phyloP scores from a whole-genome alignment of 192 early-diverging fungal genomes.

The Pilobolus umbonatus region DNA sequence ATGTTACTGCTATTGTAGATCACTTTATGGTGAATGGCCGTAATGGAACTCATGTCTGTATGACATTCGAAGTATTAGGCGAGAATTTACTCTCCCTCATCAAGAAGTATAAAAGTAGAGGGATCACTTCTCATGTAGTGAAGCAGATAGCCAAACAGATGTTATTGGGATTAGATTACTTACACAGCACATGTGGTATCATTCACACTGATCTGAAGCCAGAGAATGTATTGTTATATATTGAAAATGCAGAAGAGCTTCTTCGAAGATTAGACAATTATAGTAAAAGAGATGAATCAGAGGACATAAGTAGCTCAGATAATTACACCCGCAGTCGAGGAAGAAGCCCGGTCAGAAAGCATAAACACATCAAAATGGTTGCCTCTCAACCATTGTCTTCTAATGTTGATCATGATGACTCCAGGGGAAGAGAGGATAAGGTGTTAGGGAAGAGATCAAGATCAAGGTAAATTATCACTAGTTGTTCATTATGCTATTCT shows the following conservation, averaged over 20 bases:
- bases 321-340: conserved; percentile 8
- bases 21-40: conserved; percentile 87
- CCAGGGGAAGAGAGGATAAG: conserved; percentile 4
- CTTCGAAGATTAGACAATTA: conserved; percentile 37
- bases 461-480: no score
- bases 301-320: not conserved
- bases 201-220: conserved; percentile 99
- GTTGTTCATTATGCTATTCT: no score
- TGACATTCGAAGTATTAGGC: conserved; percentile 97
- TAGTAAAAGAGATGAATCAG: conserved; percentile 8
- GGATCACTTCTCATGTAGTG: conserved; percentile 82
- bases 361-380: conserved; percentile 20
- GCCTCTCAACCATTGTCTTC: conserved; percentile 27
- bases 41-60: conserved; percentile 90
- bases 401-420: conserved; percentile 10
- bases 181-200: conserved; percentile 90
- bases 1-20: conserved; percentile 88
- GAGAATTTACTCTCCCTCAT: conserved; percentile 92
- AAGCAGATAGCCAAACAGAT: conserved; percentile 90
- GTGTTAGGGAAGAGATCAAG: conserved; percentile 10
- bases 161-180: conserved; percentile 86
- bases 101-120: conserved; percentile 72
- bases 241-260: conserved; percentile 80
- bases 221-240: conserved; percentile 93
- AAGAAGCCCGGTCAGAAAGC: conserved; percentile 14